Base-by-base conservation (phyloP, 2,329 filamentous ascomycete species). In the Tolypocladium inflatum region DNA sequence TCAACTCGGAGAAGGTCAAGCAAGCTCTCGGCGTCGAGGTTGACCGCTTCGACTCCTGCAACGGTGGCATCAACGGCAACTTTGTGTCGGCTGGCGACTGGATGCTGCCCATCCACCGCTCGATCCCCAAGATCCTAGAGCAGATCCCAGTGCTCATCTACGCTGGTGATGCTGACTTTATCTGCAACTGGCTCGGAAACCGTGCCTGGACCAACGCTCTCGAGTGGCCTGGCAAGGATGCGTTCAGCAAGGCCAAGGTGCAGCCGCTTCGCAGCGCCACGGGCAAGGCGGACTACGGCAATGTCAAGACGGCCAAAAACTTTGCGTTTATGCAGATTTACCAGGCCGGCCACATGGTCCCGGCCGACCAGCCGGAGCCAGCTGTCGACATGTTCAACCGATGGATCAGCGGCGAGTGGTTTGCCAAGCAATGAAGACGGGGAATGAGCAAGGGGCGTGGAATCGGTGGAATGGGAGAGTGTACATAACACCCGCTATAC, bases 141-240 rank as follows among this genome's bases (percentile, higher is more conserved):
- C 77, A 97, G 80, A 95, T 99, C 62, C 93, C 93, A 42, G 89
- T 97, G 58, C 82, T 97, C 61, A 87, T 99, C 79, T 99, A 97
- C 69, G 93, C 89, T 59, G 90, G 90, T 69, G 89, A 93, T 67
- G 88, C 88, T 55, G 89, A 93, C 75, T 93, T 86, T 76, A 94
- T 94, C 74, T 85, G 90, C 87, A 97, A 97, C 84, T 97, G 92
- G 92, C 89, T 99, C 64, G 94, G 93, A 66, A 97, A 97, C 84
- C 86, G 90, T 74, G 92, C 90, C 61, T 97, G 94, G 94, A 87
- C 89, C 58, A 87, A 96, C 71, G 89, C 86, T 57, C 90, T 99
- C 53, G 90, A 97, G 76, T 99, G 93, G 92, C 79, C 87, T 55
- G 93, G 91, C 69, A 84, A 96, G 78, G 84, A 88, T 75, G 81